Conservation (phyloP, 2,329 filamentous ascomycete species). For the Epichloe sibirici region DNA sequence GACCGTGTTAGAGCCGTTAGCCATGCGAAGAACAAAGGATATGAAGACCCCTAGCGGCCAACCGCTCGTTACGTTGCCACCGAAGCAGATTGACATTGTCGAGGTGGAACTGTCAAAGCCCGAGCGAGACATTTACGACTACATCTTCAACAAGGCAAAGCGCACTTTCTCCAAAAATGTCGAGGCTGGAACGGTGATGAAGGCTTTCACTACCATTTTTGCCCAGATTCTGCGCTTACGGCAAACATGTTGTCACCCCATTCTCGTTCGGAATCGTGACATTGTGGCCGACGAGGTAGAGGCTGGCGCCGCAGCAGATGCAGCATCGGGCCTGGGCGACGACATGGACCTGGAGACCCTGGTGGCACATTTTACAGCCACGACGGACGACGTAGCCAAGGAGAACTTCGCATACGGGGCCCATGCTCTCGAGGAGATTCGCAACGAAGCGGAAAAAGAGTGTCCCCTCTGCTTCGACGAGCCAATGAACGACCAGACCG, state of each 20-base stretch:
- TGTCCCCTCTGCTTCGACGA: slow-evolving; percentile 94
- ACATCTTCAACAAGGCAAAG: slow-evolving; percentile 75
- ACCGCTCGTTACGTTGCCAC: slow-evolving; percentile 66
- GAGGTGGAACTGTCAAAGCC: slow-evolving; percentile 73
- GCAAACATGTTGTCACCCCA: slow-evolving; percentile 87
- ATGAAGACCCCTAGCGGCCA: slow-evolving; percentile 87
- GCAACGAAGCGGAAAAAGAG: slow-evolving; percentile 76
- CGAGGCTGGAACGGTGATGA: slow-evolving; percentile 84
- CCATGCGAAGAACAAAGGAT: slow-evolving; percentile 88
- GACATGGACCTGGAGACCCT: slow-evolving; percentile 91
- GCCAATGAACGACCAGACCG: slow-evolving; percentile 86
- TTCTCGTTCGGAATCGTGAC: slow-evolving; percentile 74
- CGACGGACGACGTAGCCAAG: slow-evolving; percentile 50
- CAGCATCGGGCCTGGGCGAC: slow-evolving; percentile 70
- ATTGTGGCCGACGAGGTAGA: slow-evolving; percentile 82
- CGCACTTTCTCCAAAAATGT: slow-evolving; percentile 75
- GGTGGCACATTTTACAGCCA: slow-evolving; percentile 69
- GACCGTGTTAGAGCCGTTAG: slow-evolving; percentile 89
- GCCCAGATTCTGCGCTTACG: slow-evolving; percentile 87
- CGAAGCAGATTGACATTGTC: slow-evolving; percentile 73
- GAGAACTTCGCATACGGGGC: slow-evolving; percentile 60
- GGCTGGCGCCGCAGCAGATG: slow-evolving; percentile 60
- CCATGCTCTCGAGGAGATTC: slow-evolving; percentile 81
- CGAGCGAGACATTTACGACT: slow-evolving; percentile 85
- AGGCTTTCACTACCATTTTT: slow-evolving; percentile 94